Conservation (phyloP, 129 eudicot species). For the Flaveria brownii region DNA sequence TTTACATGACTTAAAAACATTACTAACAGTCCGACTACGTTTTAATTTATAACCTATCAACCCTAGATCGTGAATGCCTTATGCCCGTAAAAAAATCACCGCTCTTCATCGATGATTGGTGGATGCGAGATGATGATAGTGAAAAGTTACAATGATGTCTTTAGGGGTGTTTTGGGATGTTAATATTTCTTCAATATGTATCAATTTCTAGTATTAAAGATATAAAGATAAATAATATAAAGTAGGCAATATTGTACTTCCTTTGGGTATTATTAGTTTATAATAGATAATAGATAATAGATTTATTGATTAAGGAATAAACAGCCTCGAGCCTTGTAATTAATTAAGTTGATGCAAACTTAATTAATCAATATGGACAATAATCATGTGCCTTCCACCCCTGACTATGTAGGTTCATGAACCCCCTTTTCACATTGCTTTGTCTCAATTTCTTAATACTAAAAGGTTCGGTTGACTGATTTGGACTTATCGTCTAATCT, state of each 20-base stretch:
- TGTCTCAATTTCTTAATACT: slow-evolving; percentile 23
- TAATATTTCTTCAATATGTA: background rate
- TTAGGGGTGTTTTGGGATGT: background rate
- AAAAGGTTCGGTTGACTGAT: too few species aligned
- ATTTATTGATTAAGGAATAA: slow-evolving; percentile 4
- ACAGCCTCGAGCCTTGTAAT: slow-evolving; percentile 20
- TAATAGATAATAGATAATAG: background rate
- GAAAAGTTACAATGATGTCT: too few species aligned
- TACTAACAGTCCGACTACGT: too few species aligned
- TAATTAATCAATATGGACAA: slow-evolving; percentile 18
- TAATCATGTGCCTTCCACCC: slow-evolving; percentile 32
- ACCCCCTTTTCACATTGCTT: slow-evolving; percentile 32
- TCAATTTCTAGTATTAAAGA: background rate
- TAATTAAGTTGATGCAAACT: slow-evolving; percentile 13
- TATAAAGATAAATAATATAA: background rate
- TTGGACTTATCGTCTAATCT: too few species aligned
- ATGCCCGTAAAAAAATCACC: too few species aligned
- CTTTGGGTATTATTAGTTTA: background rate
- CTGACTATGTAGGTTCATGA: slow-evolving; percentile 36
- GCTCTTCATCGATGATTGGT: too few species aligned
- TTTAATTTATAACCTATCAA: too few species aligned
- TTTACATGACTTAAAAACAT: too few species aligned
- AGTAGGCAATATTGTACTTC: background rate
- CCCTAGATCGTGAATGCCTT: too few species aligned
- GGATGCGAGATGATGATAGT: too few species aligned